Evolutionary conservation across 495 filamentous ascomycete species (phyloP), one percentile per base, ranked within the genome.

Genomic region (Rostrohypoxylon terebratum): DNA sequence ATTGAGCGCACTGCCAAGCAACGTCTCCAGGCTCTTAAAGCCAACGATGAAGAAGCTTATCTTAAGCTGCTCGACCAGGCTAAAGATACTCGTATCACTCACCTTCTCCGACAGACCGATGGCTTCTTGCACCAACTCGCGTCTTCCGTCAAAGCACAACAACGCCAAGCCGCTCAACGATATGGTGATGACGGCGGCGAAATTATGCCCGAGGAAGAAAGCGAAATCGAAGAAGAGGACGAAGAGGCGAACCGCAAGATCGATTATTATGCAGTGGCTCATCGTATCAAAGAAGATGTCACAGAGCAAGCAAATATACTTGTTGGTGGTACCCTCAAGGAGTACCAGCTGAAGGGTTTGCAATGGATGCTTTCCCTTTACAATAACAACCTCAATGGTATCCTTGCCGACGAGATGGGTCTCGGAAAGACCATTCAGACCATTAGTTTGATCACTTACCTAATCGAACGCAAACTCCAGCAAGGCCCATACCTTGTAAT

Each of bases 361-460:
- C 96, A 99, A 79, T 99, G 96, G 96, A 98, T 99, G 96, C 89
- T 98, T 61, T 99, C 96, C 13, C 87, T 99, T 21, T 99, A 98
- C 83, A 98, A 98, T 89, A 99, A 99, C 86, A 98, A 97, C 80
- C 88, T 99, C 67, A 98, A 98, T 79, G 96, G 96, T 87, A 98
- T 99, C 71, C 84, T 99, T 68, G 96, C 96, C 57, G 96, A 99
- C 74, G 96, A 99, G 82, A 99, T 99, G 96, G 96, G 96, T 90
- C 93, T 99, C 66, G 96, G 96, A 77, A 99, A 99, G 83, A 99
- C 96, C 0, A 99, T 99, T 71, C 96, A 99, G 83, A 98, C 96
- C 44, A 99, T 99, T 83, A 96, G 93, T 85, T 84, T 99, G 82
- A 90, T 99, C 70, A 98, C 96, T 4, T 93, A 98, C 78, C 90